phyloP scores from a whole-genome alignment of 164 flowering plant species.

The Dillenia suffruticosa region DNA sequence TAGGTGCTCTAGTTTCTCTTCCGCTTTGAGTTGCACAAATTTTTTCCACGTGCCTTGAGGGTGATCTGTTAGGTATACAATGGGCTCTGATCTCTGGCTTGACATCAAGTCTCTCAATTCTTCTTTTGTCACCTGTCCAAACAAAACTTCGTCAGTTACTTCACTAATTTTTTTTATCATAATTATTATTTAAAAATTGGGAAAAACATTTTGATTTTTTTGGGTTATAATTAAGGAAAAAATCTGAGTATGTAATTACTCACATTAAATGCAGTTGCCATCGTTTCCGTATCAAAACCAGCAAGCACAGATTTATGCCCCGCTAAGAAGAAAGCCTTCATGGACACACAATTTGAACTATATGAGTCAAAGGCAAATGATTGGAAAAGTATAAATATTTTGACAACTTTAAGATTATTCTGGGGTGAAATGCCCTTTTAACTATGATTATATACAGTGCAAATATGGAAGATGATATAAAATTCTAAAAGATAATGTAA shows the following conservation, averaged over 20 bases:
- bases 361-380: background rate
- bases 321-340: conserved; percentile 84
- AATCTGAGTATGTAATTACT: conserved; percentile 12
- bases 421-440: too few relatives aligned
- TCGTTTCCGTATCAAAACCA: conserved; percentile 57
- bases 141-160: background rate
- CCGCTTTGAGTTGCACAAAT: conserved; percentile 33
- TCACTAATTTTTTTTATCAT: too few relatives aligned
- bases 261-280: conserved; percentile 77
- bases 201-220: too few relatives aligned
- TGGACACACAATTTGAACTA: background rate
- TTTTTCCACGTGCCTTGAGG: conserved; percentile 38
- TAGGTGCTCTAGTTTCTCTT: conserved; percentile 21
- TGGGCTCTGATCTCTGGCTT: conserved; percentile 54
- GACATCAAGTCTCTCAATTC: conserved; percentile 39
- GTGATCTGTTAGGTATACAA: conserved; percentile 32
- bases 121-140: conserved; percentile 39
- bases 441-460: background rate
- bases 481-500: background rate
- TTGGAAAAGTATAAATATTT: background rate
- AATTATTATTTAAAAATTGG: too few relatives aligned
- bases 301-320: conserved; percentile 74
- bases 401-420: background rate
- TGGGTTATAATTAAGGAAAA: background rate
- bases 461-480: too few relatives aligned